These are phyloP conservation scores for Aspergillus haitiensis DNA, from an alignment of 495 filamentous ascomycete species.

Conservation along the genomic window DNA sequence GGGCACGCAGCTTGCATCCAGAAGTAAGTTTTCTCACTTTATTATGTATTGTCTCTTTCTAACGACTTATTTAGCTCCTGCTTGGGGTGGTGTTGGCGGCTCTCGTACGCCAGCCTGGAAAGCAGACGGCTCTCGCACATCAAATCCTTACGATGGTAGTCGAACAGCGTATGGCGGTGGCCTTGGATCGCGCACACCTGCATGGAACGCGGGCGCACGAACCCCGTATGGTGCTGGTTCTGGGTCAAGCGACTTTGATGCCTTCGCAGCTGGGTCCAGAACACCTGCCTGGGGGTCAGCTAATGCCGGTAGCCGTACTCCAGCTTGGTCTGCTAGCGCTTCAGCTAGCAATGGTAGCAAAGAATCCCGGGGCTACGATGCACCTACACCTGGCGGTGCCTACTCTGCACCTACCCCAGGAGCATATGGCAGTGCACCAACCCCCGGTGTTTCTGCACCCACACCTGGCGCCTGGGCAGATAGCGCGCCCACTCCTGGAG, in stretches of 20 bases:
- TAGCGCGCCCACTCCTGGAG: constrained; percentile 63
- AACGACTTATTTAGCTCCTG: constrained; percentile 53
- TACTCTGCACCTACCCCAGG: constrained; percentile 55
- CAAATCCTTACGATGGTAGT: constrained; percentile 77
- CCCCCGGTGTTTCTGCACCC: constrained; percentile 71
- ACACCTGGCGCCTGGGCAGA: constrained; percentile 73
- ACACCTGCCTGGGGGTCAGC: constrained; percentile 69
- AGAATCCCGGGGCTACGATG: constrained; percentile 62
- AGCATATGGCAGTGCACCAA: constrained; percentile 60
- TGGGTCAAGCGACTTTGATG: constrained; percentile 62
- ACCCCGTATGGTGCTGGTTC: constrained; percentile 67
- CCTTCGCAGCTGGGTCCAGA: constrained; percentile 70
- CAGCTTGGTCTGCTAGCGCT: constrained; percentile 44
- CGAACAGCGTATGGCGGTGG: constrained; percentile 62
- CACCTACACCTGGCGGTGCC: constrained; percentile 73
- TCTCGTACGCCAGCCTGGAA: constrained; percentile 78
- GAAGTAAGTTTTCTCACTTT: constrained; percentile 50
- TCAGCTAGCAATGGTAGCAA: constrained; percentile 37
- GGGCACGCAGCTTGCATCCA: constrained; percentile 50
- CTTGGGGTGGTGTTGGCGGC: constrained; percentile 56
- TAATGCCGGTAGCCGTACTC: constrained; percentile 53
- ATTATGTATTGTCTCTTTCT: background rate
- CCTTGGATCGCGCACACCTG: constrained; percentile 49
- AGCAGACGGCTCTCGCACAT: constrained; percentile 67
- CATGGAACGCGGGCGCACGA: constrained; percentile 62